phyloP scores from a whole-genome alignment of 352 stramenopile genomes.

The Hyaloperonospora arabidopsidis region DNA sequence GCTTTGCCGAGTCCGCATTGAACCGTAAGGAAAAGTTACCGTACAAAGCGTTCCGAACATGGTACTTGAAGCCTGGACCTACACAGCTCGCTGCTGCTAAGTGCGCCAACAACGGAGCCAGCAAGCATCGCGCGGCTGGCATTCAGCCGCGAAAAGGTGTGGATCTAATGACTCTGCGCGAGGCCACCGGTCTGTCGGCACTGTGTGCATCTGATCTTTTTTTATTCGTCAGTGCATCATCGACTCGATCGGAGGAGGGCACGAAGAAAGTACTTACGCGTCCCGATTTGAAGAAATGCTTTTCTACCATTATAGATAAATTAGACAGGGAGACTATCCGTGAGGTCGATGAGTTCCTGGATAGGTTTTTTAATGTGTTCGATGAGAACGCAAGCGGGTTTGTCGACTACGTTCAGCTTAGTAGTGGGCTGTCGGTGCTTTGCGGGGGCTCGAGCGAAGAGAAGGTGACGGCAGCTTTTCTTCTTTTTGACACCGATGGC shows the following conservation, averaged over 20 bases:
- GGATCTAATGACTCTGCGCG: conserved; percentile 31
- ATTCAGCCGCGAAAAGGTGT: conserved; percentile 13
- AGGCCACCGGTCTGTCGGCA: conserved; percentile 45
- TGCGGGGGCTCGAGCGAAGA: conserved; percentile 65
- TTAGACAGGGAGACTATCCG: conserved; percentile 44
- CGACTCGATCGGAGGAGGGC: conserved; percentile 9
- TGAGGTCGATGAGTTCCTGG: conserved; percentile 52
- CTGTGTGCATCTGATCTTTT: conserved; percentile 56
- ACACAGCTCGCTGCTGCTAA: conserved; percentile 32
- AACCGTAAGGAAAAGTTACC: conserved; percentile 62
- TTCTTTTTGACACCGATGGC: conserved; percentile 72
- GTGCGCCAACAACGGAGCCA: conserved; percentile 1
- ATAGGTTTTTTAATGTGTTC: conserved; percentile 72
- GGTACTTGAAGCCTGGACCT: conserved; percentile 65
- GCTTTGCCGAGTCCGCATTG: conserved; percentile 63
- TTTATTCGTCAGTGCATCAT: conserved; percentile 40
- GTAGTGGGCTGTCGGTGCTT: conserved; percentile 67
- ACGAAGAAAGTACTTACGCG: conserved; percentile 33
- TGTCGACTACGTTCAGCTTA: conserved; percentile 75
- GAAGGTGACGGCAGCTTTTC: conserved; percentile 74
- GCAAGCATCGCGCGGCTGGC: conserved; percentile 8
- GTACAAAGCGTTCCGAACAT: conserved; percentile 64
- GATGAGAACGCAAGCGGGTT: conserved; percentile 57
- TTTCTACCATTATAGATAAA: conserved; percentile 53
- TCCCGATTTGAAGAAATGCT: conserved; percentile 63